Percentiles rank a stretch among this genome's conserved stretches.
Conservation (phyloP, 2,329 filamentous ascomycete genomes). For the Colletotrichum neosansevieriae region DNA sequence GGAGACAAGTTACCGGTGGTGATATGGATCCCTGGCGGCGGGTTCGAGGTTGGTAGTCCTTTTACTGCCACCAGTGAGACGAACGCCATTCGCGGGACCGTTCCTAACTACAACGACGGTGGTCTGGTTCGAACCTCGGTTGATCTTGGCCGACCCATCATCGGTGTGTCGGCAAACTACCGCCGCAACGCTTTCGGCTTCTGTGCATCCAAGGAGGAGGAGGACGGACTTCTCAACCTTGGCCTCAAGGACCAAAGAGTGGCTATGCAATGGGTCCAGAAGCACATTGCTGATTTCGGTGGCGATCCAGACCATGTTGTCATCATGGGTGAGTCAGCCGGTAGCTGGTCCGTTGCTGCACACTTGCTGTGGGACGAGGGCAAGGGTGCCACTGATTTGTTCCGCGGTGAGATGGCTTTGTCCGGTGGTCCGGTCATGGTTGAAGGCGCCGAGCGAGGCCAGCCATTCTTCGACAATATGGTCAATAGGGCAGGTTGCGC, state of each 20-base stretch:
- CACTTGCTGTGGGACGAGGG: constrained; percentile 66
- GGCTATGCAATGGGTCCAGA: constrained; percentile 49
- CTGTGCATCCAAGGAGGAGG: constrained; percentile 14
- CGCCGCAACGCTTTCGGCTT: constrained; percentile 62
- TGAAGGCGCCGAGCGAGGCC: constrained; percentile 5
- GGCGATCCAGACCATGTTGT: constrained; percentile 48
- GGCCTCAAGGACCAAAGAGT: constrained; percentile 46
- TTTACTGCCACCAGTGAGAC: constrained; percentile 25
- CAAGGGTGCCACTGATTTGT: constrained; percentile 69
- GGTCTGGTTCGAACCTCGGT: constrained; percentile 50
- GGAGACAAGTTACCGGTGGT: constrained; percentile 55
- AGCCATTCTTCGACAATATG: constrained; percentile 21
- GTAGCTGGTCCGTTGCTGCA: constrained; percentile 44
- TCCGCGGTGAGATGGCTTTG: constrained; percentile 75
- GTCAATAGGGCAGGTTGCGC: constrained; percentile 9
- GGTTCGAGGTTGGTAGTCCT: constrained; percentile 48
- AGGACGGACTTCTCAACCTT: constrained; percentile 50
- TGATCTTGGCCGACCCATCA: constrained; percentile 64
- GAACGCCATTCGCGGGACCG: constrained; percentile 39
- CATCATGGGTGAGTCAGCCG: constrained; percentile 50
- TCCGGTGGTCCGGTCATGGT: constrained; percentile 46
- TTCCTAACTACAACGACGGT: constrained; percentile 49
- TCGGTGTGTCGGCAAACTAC: constrained; percentile 75
- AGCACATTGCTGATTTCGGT: constrained; percentile 48
- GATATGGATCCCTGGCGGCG: constrained; percentile 54